These are phyloP conservation scores for Pyrenophora graminea DNA, from an alignment of 2,329 filamentous ascomycete genomes.

Conservation along the genomic window DNA sequence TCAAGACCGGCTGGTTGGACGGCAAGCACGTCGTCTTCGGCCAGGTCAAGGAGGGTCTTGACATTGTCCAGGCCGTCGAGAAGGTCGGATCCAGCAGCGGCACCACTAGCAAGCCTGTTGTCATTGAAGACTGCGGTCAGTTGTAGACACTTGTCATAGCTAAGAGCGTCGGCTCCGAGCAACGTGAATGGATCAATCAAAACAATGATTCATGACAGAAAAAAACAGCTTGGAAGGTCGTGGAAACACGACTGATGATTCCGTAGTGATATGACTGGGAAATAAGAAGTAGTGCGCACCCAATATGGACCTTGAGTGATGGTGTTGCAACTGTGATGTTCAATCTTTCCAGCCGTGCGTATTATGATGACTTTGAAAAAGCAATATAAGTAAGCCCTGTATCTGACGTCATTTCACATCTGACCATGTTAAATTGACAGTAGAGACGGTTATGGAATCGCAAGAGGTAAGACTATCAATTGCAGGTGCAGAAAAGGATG, in stretches of 20 bases:
- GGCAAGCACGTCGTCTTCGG: constrained; percentile 84
- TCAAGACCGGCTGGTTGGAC: constrained; percentile 81
- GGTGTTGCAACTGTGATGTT: not conserved
- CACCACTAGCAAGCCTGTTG: constrained; percentile 26
- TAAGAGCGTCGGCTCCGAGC: not conserved
- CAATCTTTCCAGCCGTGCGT: not conserved
- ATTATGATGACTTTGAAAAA: not conserved
- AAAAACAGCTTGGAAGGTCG: constrained; percentile 6
- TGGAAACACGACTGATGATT: constrained; percentile 8
- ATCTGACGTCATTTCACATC: too few species aligned
- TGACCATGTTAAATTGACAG: too few species aligned
- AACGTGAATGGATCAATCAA: constrained; percentile 9
- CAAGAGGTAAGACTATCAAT: too few species aligned
- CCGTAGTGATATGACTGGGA: constrained; percentile 19
- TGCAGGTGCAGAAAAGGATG: too few species aligned
- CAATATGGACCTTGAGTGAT: too few species aligned
- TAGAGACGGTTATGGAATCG: too few species aligned
- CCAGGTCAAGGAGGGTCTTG: constrained; percentile 58
- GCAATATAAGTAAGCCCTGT: too few species aligned
- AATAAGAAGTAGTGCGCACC: constrained; percentile 17
- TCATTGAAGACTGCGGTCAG: constrained; percentile 32
- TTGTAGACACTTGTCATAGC: constrained; percentile 15
- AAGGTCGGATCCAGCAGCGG: constrained; percentile 28
- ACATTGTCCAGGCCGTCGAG: constrained; percentile 32
- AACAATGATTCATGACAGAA: constrained; percentile 14